Conservation (phyloP, 805 yeast species). For the Sporopachydermia lactativora region DNA sequence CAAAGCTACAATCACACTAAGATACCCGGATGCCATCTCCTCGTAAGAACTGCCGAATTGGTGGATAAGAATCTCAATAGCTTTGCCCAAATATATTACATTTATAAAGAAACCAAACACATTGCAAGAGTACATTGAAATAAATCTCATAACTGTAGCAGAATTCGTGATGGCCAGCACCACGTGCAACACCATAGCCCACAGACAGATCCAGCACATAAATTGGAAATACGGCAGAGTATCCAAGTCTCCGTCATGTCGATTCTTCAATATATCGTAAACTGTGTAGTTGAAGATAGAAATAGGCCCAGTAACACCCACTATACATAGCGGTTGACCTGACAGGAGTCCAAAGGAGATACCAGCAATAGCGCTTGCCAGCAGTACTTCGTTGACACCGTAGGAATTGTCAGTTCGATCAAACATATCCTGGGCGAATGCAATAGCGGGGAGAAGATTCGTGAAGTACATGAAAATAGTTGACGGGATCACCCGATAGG, state of each 20-base stretch:
- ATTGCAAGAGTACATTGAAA: conserved; percentile 78
- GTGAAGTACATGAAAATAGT: conserved; percentile 78
- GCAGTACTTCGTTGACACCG: conserved; percentile 81
- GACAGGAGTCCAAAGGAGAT: conserved; percentile 71
- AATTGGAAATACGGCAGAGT: conserved; percentile 58
- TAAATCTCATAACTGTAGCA: conserved; percentile 51
- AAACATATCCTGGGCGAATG: conserved; percentile 95
- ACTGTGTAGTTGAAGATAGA: conserved; percentile 87
- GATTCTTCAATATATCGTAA: conserved; percentile 48
- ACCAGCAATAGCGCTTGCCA: conserved; percentile 82
- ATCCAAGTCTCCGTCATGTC: conserved; percentile 21
- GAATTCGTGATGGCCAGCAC: conserved; percentile 55
- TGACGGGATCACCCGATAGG: conserved; percentile 81
- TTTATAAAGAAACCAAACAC: conserved; percentile 88
- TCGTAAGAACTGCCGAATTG: conserved; percentile 40
- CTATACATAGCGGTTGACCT: conserved; percentile 90
- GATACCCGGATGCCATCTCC: conserved; percentile 38
- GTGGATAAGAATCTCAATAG: conserved; percentile 61
- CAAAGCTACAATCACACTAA: conserved; percentile 60
- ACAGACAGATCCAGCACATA: conserved; percentile 90
- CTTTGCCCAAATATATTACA: conserved; percentile 79
- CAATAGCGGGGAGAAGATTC: conserved; percentile 82
- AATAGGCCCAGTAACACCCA: conserved; percentile 96
- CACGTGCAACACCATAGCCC: conserved; percentile 80
- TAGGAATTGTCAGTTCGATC: conserved; percentile 77